Evolutionary conservation across 805 yeast species (phyloP).

Genomic region (Phaffomyces thermotolerans): DNA sequence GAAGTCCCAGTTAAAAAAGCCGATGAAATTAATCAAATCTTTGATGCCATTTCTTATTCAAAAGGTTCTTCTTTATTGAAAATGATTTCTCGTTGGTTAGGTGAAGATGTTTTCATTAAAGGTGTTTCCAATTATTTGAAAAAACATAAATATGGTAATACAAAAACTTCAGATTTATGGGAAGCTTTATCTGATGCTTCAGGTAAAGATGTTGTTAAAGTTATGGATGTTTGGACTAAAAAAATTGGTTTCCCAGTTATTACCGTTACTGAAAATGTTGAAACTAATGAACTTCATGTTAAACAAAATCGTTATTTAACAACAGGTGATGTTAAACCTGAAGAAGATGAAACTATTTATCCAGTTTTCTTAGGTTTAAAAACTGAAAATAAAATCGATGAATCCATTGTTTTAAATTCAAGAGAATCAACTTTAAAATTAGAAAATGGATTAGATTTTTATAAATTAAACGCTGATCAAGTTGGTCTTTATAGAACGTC

Average conservation of each 20-base stretch:
- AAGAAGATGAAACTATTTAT: conserved; percentile 62
- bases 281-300: conserved; percentile 38
- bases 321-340: conserved; percentile 70
- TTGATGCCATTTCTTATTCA: conserved; percentile 76
- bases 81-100: conserved; percentile 76
- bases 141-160: conserved; percentile 71
- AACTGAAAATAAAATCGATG: conserved; percentile 53
- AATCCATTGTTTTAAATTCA: conserved; percentile 45
- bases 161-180: conserved; percentile 74
- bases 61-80: conserved; percentile 76
- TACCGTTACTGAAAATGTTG: conserved; percentile 50
- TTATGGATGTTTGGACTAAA: conserved; percentile 78
- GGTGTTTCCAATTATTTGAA: conserved; percentile 76
- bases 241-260: conserved; percentile 74
- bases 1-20: conserved; percentile 77
- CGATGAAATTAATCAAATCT: conserved; percentile 75
- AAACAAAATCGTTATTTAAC: conserved; percentile 70
- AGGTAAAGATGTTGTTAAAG: conserved; percentile 63
- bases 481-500: conserved; percentile 72
- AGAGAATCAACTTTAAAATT: conserved; percentile 42
- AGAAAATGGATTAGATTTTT: conserved; percentile 39
- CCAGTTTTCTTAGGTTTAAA: conserved; percentile 66
- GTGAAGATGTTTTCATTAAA: conserved; percentile 67
- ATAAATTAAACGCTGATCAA: conserved; percentile 67
- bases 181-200: conserved; percentile 59